Base-by-base conservation (phyloP, 2,329 filamentous ascomycete genomes). In the Penicillium sp. region DNA sequence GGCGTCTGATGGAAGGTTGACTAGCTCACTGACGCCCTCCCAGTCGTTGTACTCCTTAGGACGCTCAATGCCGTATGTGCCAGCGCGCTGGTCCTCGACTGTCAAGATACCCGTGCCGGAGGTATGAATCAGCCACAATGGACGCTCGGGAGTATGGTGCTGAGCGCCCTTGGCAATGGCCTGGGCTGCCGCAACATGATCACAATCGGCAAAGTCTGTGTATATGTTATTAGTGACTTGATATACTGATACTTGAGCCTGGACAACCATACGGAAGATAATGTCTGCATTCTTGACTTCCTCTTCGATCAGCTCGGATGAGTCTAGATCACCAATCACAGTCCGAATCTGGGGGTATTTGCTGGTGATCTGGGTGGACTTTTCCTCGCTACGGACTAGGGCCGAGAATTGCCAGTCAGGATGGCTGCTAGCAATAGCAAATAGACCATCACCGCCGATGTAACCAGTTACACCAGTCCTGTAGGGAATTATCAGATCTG, bases 381-480 rank as follows among this genome's bases (percentile, higher is more conserved):
- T 78, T 15, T 77, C 72, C 56, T 74, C 72, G 60, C 68, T 78
- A 19, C 79, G 76, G 25, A 81, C 75, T 6, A 80, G 67, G 39
- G 71, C 75, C 0, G 76, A 74, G 50, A 78, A 62, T 40, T 79
- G 70, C 74, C 77, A 81, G 45, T 81, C 76, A 4, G 78, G 77
- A 60, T 82, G 80, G 5, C 74, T 67, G 44, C 77, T 70, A 40
- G 70, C 68, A 36, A 83, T 64, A 5, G 72, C 71, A 58, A 78
- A 77, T n/a, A 84, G 72, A 39, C 77, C 74, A 50, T 81, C 80
- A 33, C 82, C 81, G 6, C 81, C 81, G 47, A 84, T 82, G 64
- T 82, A 84, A 33, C 81, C 81, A 16, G 81, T 82, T 5, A 69
- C 75, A 21, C 80, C 81, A 34, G 79, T 82, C 15, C 81, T 82